Conservation (phyloP, 164 flowering plant species). For the Sedum album region DNA sequence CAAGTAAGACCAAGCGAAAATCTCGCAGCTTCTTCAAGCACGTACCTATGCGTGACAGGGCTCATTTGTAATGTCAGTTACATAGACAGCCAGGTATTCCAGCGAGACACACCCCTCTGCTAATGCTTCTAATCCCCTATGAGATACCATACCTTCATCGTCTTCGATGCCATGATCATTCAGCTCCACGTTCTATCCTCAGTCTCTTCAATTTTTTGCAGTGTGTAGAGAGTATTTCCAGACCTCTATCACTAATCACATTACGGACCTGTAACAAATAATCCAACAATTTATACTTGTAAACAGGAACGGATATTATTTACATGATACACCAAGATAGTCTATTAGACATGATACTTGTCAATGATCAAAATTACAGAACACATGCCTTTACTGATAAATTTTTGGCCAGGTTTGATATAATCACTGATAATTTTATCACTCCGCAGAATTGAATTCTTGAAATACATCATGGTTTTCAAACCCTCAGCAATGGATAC, state of each 20-base stretch:
- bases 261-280: slow-evolving; percentile 41
- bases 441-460: background rate
- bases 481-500: background rate
- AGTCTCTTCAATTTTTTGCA: slow-evolving; percentile 64
- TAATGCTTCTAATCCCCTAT: slow-evolving; percentile 69
- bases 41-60: slow-evolving; percentile 54
- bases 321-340: background rate
- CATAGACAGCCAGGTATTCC: slow-evolving; percentile 82
- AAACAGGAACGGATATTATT: background rate
- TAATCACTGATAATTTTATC: background rate
- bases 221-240: slow-evolving; percentile 48
- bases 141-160: slow-evolving; percentile 78
- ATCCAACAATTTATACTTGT: background rate
- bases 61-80: slow-evolving; percentile 75
- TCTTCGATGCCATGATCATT: slow-evolving; percentile 84
- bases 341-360: background rate
- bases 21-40: slow-evolving; percentile 61
- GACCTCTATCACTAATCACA: slow-evolving; percentile 73
- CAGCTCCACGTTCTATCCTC: slow-evolving; percentile 82
- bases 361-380: background rate
- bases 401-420: background rate
- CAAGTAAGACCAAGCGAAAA: slow-evolving; percentile 85
- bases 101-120: slow-evolving; percentile 72
- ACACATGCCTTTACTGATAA: background rate
- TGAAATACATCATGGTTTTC: background rate